phyloP scores from a whole-genome alignment of 805 yeast species.

The Kuraishia capsulata region DNA sequence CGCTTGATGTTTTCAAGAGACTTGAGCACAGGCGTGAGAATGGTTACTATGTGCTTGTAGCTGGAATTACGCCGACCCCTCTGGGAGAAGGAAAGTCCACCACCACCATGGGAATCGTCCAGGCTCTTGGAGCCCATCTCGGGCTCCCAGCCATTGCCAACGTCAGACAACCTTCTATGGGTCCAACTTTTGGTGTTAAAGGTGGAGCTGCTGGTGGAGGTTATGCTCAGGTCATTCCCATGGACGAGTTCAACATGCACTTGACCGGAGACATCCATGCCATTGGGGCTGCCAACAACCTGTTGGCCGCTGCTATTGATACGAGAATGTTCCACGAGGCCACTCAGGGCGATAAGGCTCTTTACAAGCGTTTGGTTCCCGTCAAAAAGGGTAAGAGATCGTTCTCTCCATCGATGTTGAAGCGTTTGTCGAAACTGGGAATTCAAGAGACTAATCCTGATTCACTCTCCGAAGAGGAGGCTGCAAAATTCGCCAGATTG shows the following conservation, averaged over 20 bases:
- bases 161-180: constrained; percentile 85
- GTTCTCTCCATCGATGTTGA: constrained; percentile 61
- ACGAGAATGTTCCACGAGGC: constrained; percentile 79
- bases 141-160: constrained; percentile 64
- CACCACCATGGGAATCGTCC: constrained; percentile 75
- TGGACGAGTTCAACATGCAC: constrained; percentile 85
- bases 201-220: constrained; percentile 95
- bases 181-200: constrained; percentile 81
- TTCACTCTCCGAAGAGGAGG: constrained; percentile 63
- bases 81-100: constrained; percentile 83
- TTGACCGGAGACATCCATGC: constrained; percentile 85
- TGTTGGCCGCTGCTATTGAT: constrained; percentile 79
- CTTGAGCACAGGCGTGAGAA: constrained; percentile 42
- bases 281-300: constrained; percentile 71
- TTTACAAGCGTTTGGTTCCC: constrained; percentile 70
- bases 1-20: constrained; percentile 53
- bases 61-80: constrained; percentile 84
- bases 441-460: constrained; percentile 65
- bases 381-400: constrained; percentile 60
- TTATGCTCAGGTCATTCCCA: constrained; percentile 78
- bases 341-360: constrained; percentile 64
- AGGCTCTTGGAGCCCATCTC: constrained; percentile 72
- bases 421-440: constrained; percentile 59
- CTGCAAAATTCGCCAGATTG: constrained; percentile 52
- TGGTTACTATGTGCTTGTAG: constrained; percentile 68